phyloP scores from a whole-genome alignment of 1,139 yeast species.

The Sugiyamaella neomexicana region DNA sequence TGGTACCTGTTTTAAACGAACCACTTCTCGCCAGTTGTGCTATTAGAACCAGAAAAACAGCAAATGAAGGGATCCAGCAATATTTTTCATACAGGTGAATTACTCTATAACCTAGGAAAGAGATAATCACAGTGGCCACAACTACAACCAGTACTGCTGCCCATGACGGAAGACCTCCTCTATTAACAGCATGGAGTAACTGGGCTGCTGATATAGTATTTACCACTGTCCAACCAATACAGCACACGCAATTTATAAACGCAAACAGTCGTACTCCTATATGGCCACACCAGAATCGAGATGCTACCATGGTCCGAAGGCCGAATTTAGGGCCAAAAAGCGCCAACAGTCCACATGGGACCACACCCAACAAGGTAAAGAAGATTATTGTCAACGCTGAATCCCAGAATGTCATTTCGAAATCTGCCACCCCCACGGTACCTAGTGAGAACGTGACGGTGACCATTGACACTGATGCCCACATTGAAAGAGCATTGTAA shows the following conservation, averaged over 20 bases:
- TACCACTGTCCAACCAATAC: slow-evolving; percentile 95
- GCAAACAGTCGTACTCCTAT: slow-evolving; percentile 75
- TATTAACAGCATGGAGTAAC: slow-evolving; percentile 72
- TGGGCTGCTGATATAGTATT: slow-evolving; percentile 90
- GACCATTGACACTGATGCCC: slow-evolving; percentile 89
- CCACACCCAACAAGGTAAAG: slow-evolving; percentile 68
- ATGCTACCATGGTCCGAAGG: slow-evolving; percentile 79
- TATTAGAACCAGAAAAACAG: slow-evolving; percentile 71
- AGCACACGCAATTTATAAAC: slow-evolving; percentile 73
- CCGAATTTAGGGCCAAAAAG: slow-evolving; percentile 83
- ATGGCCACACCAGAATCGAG: slow-evolving; percentile 77
- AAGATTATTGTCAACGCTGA: slow-evolving; percentile 63
- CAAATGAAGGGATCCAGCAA: slow-evolving; percentile 83
- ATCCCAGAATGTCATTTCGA: slow-evolving; percentile 63
- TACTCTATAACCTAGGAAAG: slow-evolving; percentile 80
- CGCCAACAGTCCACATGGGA: slow-evolving; percentile 81
- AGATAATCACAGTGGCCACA: slow-evolving; percentile 64
- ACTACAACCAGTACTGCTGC: slow-evolving; percentile 81
- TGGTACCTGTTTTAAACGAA: slow-evolving; percentile 52
- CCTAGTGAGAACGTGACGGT: slow-evolving; percentile 83
- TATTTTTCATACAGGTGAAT: slow-evolving; percentile 82
- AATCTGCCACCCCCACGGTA: slow-evolving; percentile 62
- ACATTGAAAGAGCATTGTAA: slow-evolving; percentile 78
- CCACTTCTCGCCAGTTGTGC: slow-evolving; percentile 69
- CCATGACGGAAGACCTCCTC: slow-evolving; percentile 75